Base-by-base conservation (phyloP, 1,284 basidiomycete species). In the Anthracocystis walkeri region DNA sequence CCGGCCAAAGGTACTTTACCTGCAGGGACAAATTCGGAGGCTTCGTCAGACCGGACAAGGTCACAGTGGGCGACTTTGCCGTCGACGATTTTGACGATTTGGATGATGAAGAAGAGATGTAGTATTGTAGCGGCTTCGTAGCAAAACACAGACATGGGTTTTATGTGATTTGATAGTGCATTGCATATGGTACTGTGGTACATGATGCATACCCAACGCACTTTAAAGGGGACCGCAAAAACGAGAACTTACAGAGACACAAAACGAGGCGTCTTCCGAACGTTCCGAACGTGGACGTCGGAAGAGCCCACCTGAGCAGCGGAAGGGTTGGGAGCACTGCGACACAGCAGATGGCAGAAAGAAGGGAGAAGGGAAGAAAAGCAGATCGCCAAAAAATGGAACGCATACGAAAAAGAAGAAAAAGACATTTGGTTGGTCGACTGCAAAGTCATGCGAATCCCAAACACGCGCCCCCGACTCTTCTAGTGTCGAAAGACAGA, bases 1-100 rank as follows among this genome's bases (percentile, higher is more conserved):
- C 93, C 78, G 94, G 93, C 0, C 90, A 91, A 76, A 87, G 89
- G 18, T 98, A 98, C 85, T 99, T 98, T 82, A 88, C 89, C 2
- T 94, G 93, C 83, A 87, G 86, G 52, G 89, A 89, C 3, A 92
- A 91, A 57, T 91, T 92, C 75, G 96, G 95, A 3, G 90, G 91
- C 5, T 97, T 99, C 84, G 92, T 96, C 12, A 90, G 92, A 58
- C 90, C 93, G 0, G 93, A 95, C 59, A 92, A 90, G 83, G 90
- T 98, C 11, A 89, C 87, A 45, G 88, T 93, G 6, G 95, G 96
- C 1, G 92, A 98, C 84, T 97, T 90, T 85, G 93, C 94, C 0
- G 51, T 54, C 18, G 75, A 71, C 35, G 63, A 76, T 25, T 49
- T 72, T 16, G 69, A 72, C 23, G 58, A 72, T 23, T 33, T 69